Percentiles rank a stretch among this genome's conserved stretches.
Evolutionary conservation across 2,329 filamentous ascomycete genomes (phyloP).

Genomic region (Talaromyces sp.): DNA sequence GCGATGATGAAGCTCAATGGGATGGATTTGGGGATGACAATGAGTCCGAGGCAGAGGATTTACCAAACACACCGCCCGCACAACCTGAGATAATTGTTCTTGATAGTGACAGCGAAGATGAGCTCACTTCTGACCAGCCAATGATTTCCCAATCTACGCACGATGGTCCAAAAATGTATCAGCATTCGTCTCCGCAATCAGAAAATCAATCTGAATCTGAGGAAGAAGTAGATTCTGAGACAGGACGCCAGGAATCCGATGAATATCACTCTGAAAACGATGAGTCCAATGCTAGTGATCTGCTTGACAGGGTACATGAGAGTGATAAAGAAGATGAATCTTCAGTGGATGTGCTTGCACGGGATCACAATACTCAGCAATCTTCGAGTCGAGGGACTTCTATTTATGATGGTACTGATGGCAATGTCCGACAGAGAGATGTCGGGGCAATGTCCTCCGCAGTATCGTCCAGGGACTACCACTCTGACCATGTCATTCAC

Average conservation of each 20-base stretch:
- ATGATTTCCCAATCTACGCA: neutral
- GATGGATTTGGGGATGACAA: constrained; percentile 14
- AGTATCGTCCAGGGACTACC: neutral
- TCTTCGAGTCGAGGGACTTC: neutral
- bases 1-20: constrained; percentile 20
- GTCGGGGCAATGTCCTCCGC: neutral
- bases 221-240: constrained; percentile 2
- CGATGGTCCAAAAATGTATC: neutral
- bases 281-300: neutral
- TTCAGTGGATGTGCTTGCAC: constrained; percentile 12
- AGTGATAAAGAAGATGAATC: constrained; percentile 24
- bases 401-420: neutral
- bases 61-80: constrained; percentile 6
- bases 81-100: constrained; percentile 44
- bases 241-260: constrained; percentile 1
- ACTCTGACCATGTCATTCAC: neutral
- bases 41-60: constrained; percentile 9
- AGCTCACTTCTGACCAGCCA: constrained; percentile 21
- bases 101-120: constrained; percentile 48
- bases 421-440: no score
- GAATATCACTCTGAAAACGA: constrained; percentile 2
- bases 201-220: constrained; percentile 2
- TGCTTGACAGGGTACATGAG: constrained; percentile 17
- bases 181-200: neutral
- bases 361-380: constrained; percentile 8